phyloP scores from a whole-genome alignment of 2,329 filamentous ascomycete genomes.

The Apiospora rasikravindrae region DNA sequence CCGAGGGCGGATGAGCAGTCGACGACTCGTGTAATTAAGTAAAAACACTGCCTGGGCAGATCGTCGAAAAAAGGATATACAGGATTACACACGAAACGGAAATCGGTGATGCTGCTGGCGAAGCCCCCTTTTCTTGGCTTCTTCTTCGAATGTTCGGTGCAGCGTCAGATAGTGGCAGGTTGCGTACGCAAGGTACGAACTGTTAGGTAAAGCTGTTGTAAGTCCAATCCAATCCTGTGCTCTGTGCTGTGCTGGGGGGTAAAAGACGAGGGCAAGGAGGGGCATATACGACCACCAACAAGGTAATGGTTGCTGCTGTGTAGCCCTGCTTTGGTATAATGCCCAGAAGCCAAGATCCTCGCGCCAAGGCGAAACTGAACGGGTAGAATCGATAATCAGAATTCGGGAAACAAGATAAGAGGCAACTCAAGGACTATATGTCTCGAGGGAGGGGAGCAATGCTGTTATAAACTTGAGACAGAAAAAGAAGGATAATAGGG shows the following conservation, averaged over 20 bases:
- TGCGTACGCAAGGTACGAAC: not conserved
- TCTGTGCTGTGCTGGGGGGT: not conserved
- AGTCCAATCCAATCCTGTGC: not conserved
- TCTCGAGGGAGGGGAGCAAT: not conserved
- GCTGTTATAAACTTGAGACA: slow-evolving; percentile 14
- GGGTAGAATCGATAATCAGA: not conserved
- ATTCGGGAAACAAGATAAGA: slow-evolving; percentile 9
- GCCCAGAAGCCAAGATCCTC: slow-evolving; percentile 13
- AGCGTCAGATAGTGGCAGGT: slow-evolving; percentile 1
- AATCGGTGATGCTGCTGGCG: slow-evolving; percentile 1
- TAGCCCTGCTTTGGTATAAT: slow-evolving; percentile 16
- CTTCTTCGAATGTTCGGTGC: slow-evolving; percentile 21
- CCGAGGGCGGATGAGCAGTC: not conserved
- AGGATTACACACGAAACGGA: not conserved
- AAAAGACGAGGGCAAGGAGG: not conserved
- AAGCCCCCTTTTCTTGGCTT: slow-evolving; percentile 20
- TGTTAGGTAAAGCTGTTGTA: slow-evolving; percentile 8
- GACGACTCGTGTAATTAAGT: slow-evolving; percentile 3
- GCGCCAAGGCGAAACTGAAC: slow-evolving; percentile 3
- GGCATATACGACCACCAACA: slow-evolving; percentile 10
- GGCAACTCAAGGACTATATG: not conserved
- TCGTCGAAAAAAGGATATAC: not conserved
- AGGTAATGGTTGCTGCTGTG: slow-evolving; percentile 1
- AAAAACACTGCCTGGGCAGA: slow-evolving; percentile 1
- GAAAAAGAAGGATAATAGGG: not conserved